phyloP scores from a whole-genome alignment of 2,329 filamentous ascomycete species.

The Fusarium robinianum region DNA sequence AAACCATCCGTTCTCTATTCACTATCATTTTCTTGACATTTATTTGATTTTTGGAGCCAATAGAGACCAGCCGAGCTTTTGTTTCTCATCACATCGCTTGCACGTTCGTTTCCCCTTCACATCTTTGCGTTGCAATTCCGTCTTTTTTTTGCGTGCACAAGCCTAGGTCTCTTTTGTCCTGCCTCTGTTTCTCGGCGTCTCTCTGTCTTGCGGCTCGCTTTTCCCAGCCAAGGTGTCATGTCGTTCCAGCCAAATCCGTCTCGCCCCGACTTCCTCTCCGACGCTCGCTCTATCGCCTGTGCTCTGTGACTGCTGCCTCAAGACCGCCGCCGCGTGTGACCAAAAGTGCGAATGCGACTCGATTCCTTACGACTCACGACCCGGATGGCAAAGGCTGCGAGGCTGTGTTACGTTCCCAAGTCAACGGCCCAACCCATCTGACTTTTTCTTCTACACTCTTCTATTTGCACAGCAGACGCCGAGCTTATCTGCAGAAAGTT shows the following conservation, averaged over 20 bases:
- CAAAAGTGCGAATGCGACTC: slow-evolving; percentile 22
- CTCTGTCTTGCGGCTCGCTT: slow-evolving; percentile 16
- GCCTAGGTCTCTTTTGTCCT: background rate
- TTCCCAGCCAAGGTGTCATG: slow-evolving; percentile 13
- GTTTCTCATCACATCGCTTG: slow-evolving; percentile 19
- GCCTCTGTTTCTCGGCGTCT: slow-evolving; percentile 11
- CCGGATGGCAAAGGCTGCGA: slow-evolving; percentile 16
- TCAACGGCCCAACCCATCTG: slow-evolving; percentile 8
- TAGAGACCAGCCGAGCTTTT: slow-evolving; percentile 12
- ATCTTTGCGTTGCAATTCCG: slow-evolving; percentile 6
- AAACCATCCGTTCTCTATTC: too few species aligned
- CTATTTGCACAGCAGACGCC: slow-evolving; percentile 8
- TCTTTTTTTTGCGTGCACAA: slow-evolving; percentile 6
- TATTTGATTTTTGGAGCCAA: slow-evolving; percentile 8
- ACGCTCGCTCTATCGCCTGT: slow-evolving; percentile 19
- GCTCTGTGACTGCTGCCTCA: slow-evolving; percentile 33
- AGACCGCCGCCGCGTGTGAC: slow-evolving; percentile 33
- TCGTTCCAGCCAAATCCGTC: slow-evolving; percentile 15
- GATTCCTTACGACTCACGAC: slow-evolving; percentile 13
- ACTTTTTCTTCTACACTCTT: slow-evolving; percentile 16
- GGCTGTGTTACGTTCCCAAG: slow-evolving; percentile 24
- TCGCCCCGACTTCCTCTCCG: slow-evolving; percentile 15
- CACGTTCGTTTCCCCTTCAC: slow-evolving; percentile 20
- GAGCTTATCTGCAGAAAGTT: slow-evolving; percentile 10
- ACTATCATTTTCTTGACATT: slow-evolving; percentile 5